These are phyloP conservation scores for Mucor piriformis DNA, from an alignment of 371 early-diverging fungal genomes.

Conservation along the genomic window DNA sequence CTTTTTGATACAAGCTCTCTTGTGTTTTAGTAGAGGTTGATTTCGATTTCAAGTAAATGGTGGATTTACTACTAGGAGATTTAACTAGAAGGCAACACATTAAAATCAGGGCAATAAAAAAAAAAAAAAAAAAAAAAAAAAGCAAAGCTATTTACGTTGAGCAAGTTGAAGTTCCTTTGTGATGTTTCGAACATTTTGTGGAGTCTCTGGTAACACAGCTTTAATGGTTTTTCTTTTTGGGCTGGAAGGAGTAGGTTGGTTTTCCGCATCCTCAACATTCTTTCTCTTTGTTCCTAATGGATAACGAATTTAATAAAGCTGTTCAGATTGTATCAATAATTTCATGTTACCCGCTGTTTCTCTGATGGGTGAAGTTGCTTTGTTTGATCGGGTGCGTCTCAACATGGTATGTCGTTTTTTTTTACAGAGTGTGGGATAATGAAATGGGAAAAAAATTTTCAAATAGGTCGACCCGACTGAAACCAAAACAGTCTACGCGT, in stretches of 20 bases:
- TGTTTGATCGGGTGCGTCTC: background rate
- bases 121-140: background rate
- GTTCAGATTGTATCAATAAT: too few species aligned
- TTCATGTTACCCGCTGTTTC: background rate
- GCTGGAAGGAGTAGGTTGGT: conserved; percentile 17
- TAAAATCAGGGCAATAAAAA: too few species aligned
- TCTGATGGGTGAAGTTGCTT: background rate
- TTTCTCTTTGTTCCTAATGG: conserved; percentile 18
- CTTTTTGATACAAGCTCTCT: conserved; percentile 25
- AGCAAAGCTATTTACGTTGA: conserved; percentile 20
- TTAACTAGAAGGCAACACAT: too few species aligned
- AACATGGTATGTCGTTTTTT: background rate
- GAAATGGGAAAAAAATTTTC: background rate
- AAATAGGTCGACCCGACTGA: background rate
- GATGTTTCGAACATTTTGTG: conserved; percentile 19
- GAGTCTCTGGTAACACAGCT: conserved; percentile 3
- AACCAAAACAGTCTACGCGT: too few species aligned
- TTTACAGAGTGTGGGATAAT: background rate
- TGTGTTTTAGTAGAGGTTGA: background rate
- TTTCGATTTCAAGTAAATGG: conserved; percentile 1
- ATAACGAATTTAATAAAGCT: background rate
- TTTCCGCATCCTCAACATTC: conserved; percentile 18
- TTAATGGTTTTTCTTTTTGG: conserved; percentile 15
- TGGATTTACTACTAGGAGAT: conserved; percentile 8
- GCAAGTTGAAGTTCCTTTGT: conserved; percentile 20